phyloP scores from a whole-genome alignment of 2,329 filamentous ascomycete genomes.

The Elsinoe australis region DNA sequence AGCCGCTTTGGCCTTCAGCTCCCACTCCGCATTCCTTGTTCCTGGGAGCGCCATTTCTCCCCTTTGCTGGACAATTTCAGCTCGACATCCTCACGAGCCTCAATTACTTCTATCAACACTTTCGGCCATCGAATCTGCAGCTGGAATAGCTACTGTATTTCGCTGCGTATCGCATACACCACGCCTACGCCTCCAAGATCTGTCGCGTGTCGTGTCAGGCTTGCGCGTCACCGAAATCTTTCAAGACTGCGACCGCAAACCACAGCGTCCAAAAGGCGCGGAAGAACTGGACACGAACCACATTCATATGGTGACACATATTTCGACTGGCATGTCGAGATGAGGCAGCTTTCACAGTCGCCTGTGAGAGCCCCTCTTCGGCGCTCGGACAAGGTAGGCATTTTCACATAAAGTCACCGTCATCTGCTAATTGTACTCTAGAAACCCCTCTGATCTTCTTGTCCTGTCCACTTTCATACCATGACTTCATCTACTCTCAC shows the following conservation, averaged over 20 bases:
- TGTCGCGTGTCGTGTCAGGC: constrained; percentile 16
- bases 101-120: no score
- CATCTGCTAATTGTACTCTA: no score
- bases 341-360: constrained; percentile 14
- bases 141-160: no score
- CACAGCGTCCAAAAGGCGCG: background rate
- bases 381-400: constrained; percentile 13
- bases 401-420: background rate
- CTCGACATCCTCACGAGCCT: no score
- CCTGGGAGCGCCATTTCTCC: no score
- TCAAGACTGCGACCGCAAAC: constrained; percentile 2
- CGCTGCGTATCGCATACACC: no score
- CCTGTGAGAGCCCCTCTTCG: background rate
- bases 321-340: constrained; percentile 4
- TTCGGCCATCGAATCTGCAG: no score
- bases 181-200: no score
- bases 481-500: constrained; percentile 15
- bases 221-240: background rate
- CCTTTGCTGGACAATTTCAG: no score
- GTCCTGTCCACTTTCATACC: background rate
- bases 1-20: no score
- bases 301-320: constrained; percentile 1
- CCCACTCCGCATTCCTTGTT: no score
- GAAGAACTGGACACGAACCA: background rate
- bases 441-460: background rate